A percentile compares a stretch with the other conserved stretches of the same genome.
Conservation (phyloP, 208 protist species). For the Trypanosoma avium region DNA sequence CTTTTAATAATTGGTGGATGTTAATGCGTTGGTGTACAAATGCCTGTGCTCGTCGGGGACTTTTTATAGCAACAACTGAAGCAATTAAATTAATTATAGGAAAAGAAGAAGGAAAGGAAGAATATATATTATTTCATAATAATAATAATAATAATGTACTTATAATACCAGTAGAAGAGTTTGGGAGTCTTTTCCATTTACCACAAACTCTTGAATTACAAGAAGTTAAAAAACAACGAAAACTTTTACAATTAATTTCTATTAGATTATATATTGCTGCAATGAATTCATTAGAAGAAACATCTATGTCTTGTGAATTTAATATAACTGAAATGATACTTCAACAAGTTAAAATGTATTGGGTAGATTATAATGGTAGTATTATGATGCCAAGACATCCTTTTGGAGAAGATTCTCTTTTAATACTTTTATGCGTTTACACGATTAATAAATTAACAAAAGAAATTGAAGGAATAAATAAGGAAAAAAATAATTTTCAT, state of each 20-base stretch:
- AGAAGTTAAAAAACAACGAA: conserved; percentile 4
- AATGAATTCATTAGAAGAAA: neutral
- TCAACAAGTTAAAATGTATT: conserved; percentile 14
- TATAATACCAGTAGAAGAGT: conserved; percentile 30
- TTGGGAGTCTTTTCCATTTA: neutral
- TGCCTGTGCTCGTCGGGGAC: conserved; percentile 23
- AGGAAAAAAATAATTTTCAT: neutral
- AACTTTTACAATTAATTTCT: conserved; percentile 14
- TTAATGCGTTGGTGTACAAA: conserved; percentile 53
- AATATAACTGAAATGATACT: conserved; percentile 10
- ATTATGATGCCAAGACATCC: neutral
- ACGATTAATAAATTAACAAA: conserved; percentile 20
- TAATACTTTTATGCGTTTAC: conserved; percentile 40
- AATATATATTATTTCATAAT: too few species aligned
- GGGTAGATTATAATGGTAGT: conserved; percentile 1
- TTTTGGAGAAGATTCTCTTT: conserved; percentile 59
- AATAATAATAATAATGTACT: conserved; percentile 6
- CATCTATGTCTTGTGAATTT: neutral
- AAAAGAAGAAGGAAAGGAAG: too few species aligned
- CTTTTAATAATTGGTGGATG: too few species aligned
- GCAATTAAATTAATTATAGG: conserved; percentile 20
- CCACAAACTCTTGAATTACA: conserved; percentile 1
- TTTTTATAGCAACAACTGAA: conserved; percentile 33
- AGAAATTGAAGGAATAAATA: neutral
- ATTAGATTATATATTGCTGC: conserved; percentile 25